Conservation (phyloP, 2,329 filamentous ascomycete genomes). For the Fusarium concolor region DNA sequence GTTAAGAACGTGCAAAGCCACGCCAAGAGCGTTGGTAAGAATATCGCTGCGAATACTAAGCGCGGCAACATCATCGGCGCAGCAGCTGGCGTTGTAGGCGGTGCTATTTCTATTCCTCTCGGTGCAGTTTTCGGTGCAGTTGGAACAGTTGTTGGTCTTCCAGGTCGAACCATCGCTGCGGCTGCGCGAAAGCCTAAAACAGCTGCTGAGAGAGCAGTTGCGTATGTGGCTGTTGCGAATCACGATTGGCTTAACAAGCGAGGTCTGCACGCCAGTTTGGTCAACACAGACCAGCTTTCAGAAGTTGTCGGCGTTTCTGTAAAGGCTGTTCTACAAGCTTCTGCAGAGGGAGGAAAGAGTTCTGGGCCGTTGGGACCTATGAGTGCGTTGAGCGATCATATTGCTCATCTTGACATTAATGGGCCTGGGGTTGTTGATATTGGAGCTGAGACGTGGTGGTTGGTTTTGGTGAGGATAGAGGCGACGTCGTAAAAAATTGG, state of each 20-base stretch:
- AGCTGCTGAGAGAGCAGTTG: conserved; percentile 55
- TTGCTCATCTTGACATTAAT: conserved; percentile 48
- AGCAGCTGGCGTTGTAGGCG: conserved; percentile 52
- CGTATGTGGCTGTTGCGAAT: conserved; percentile 57
- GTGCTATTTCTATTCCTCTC: conserved; percentile 55
- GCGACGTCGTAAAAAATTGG: background rate
- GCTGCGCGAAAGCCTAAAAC: conserved; percentile 55
- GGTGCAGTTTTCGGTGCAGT: conserved; percentile 52
- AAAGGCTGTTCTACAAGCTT: conserved; percentile 56
- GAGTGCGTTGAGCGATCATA: conserved; percentile 42
- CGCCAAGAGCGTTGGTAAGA: conserved; percentile 52
- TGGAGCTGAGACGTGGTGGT: conserved; percentile 50
- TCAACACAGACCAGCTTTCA: conserved; percentile 51
- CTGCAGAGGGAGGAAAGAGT: conserved; percentile 37
- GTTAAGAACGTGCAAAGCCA: conserved; percentile 53
- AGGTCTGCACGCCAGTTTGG: conserved; percentile 53
- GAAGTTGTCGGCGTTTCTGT: conserved; percentile 47
- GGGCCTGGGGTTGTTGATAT: conserved; percentile 44
- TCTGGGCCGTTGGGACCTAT: conserved; percentile 37
- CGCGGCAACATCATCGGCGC: conserved; percentile 56
- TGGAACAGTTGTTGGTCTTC: conserved; percentile 51
- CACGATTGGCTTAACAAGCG: conserved; percentile 56
- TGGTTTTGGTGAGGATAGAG: conserved; percentile 47
- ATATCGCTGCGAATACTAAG: conserved; percentile 52
- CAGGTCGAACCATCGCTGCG: conserved; percentile 50